phyloP scores from a whole-genome alignment of 768 basidiomycete species.

The Rhodotorula sphaerocarpa region DNA sequence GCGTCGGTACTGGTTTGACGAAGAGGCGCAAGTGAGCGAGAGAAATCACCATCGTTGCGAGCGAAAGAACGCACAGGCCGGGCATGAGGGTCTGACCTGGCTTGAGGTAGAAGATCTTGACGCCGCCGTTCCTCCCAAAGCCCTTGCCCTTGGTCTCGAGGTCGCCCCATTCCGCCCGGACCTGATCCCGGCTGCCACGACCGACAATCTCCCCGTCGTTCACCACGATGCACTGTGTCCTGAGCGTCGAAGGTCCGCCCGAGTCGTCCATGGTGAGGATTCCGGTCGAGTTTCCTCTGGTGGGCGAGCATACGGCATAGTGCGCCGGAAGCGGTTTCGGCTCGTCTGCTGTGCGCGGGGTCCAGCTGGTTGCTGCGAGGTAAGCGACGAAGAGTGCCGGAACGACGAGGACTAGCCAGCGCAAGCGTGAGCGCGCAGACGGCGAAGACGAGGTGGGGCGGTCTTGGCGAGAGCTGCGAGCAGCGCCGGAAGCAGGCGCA shows the following conservation, averaged over 20 bases:
- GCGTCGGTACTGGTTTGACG: slow-evolving; percentile 50
- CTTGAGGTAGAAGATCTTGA: slow-evolving; percentile 8
- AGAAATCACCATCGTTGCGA: not conserved
- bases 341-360: no score
- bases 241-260: not conserved
- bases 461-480: no score
- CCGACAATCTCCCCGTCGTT: slow-evolving; percentile 2
- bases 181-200: not conserved
- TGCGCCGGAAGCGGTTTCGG: not conserved
- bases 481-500: no score
- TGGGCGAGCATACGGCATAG: slow-evolving; percentile 18
- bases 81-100: slow-evolving; percentile 11
- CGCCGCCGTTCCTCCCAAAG: not conserved
- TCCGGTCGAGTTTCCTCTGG: no score
- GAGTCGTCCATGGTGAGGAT: slow-evolving; percentile 20
- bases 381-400: no score
- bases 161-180: slow-evolving; percentile 27
- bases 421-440: no score
- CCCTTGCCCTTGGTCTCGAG: slow-evolving; percentile 9
- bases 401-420: no score
- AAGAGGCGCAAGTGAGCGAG: not conserved
- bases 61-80: not conserved
- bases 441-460: not conserved
- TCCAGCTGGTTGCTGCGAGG: no score
- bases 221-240: slow-evolving; percentile 27